These are phyloP conservation scores for Nematocida minor DNA, from an alignment of 371 early-diverging fungal genomes.

Conservation along the genomic window DNA sequence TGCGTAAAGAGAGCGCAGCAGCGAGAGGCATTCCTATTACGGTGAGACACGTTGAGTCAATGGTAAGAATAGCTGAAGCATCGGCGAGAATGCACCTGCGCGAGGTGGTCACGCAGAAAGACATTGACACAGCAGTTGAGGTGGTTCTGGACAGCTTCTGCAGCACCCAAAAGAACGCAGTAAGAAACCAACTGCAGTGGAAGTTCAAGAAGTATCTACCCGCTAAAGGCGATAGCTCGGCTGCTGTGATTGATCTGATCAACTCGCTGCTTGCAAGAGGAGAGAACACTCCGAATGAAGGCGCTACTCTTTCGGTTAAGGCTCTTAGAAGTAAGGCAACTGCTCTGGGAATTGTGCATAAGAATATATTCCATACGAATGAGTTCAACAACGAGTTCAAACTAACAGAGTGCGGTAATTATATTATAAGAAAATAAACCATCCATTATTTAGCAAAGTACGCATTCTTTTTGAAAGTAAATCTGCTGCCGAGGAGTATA, in stretches of 20 bases:
- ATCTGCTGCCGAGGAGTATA: too few species aligned
- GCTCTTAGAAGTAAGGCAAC: background rate
- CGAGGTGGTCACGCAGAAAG: slow-evolving; percentile 78
- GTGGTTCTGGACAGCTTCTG: slow-evolving; percentile 87
- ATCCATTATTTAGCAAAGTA: background rate
- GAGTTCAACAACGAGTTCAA: background rate
- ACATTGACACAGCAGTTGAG: slow-evolving; percentile 86
- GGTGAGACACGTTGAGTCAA: slow-evolving; percentile 92
- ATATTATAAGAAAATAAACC: slow-evolving; percentile 2
- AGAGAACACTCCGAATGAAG: background rate
- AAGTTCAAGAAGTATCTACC: slow-evolving; percentile 63
- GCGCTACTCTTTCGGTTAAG: background rate
- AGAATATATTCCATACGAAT: background rate
- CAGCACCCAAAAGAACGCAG: slow-evolving; percentile 85
- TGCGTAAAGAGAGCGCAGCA: slow-evolving; percentile 78
- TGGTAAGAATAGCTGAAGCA: slow-evolving; percentile 90
- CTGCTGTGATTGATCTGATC: background rate
- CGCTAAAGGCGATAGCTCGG: slow-evolving; percentile 20
- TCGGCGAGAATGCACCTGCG: slow-evolving; percentile 93
- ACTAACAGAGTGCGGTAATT: background rate
- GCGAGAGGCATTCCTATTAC: slow-evolving; percentile 89
- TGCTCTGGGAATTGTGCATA: slow-evolving; percentile 3
- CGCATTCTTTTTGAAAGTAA: too few species aligned
- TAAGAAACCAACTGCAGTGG: slow-evolving; percentile 68
- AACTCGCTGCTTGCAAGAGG: background rate